phyloP scores from a whole-genome alignment of 2,329 filamentous ascomycete species.

The Harringtonia aguacate region DNA sequence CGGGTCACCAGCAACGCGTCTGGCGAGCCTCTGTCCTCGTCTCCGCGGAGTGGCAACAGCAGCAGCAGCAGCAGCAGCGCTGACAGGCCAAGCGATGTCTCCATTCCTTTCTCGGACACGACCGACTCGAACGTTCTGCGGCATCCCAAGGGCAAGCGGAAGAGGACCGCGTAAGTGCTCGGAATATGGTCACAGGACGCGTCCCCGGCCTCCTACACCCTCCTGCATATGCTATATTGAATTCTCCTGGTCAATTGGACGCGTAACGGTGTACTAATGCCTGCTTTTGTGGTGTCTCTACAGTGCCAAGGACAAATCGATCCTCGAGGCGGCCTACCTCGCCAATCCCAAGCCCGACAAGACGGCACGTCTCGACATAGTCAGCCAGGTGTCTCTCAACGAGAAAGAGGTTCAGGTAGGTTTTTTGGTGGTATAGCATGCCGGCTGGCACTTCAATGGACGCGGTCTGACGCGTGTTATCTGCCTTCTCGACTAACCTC shows the following conservation, averaged over 20 bases:
- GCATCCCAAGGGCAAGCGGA: conserved; percentile 51
- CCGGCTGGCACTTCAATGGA: no score
- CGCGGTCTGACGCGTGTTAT: neutral
- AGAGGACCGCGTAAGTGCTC: conserved; percentile 49
- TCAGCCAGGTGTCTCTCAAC: conserved; percentile 74
- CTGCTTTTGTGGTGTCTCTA: neutral
- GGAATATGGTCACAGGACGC: conserved; percentile 2
- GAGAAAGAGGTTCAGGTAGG: conserved; percentile 95
- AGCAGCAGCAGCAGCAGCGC: conserved; percentile 1
- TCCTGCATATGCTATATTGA: neutral
- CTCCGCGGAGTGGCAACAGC: conserved; percentile 8
- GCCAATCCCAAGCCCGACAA: conserved; percentile 89
- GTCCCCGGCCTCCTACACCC: conserved; percentile 1
- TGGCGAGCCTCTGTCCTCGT: conserved; percentile 5
- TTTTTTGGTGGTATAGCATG: conserved; percentile 5
- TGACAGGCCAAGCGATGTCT: conserved; percentile 6
- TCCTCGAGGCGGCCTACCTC: conserved; percentile 78
- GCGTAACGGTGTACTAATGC: conserved; percentile 11
- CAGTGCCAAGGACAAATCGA: conserved; percentile 78
- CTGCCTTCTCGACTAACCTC: no score
- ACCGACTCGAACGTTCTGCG: conserved; percentile 14
- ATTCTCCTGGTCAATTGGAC: neutral
- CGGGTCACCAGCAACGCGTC: conserved; percentile 3
- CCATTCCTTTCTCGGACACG: conserved; percentile 8
- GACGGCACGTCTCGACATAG: conserved; percentile 71